phyloP scores from a whole-genome alignment of 495 filamentous ascomycete species.

The Daldinia concentrica region DNA sequence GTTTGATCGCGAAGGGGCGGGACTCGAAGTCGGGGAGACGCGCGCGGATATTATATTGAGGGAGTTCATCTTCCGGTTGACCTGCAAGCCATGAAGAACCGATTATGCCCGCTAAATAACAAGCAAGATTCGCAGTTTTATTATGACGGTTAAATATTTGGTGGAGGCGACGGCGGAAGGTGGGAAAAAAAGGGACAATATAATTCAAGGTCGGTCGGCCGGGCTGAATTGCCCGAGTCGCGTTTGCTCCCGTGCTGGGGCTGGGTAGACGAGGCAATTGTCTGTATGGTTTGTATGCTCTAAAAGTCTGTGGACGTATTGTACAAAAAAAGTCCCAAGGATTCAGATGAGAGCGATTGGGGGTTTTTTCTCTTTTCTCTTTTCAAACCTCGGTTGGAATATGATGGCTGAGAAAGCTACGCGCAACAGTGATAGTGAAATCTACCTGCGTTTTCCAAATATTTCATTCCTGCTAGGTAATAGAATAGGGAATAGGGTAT shows the following conservation, averaged over 20 bases:
- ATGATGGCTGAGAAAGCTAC: slow-evolving; percentile 31
- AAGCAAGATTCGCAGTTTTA: slow-evolving; percentile 23
- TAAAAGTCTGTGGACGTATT: slow-evolving; percentile 10
- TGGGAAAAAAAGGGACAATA: slow-evolving; percentile 4
- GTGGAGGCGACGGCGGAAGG: slow-evolving; percentile 14
- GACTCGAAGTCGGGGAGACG: slow-evolving; percentile 69
- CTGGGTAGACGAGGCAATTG: slow-evolving; percentile 2
- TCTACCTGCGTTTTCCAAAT: slow-evolving; percentile 29
- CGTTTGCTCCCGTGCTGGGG: slow-evolving; percentile 14
- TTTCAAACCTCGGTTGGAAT: slow-evolving; percentile 32
- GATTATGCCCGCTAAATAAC: slow-evolving; percentile 38
- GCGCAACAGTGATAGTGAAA: slow-evolving; percentile 28
- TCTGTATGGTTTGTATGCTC: slow-evolving; percentile 1
- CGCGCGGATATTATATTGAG: slow-evolving; percentile 92
- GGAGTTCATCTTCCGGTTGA: slow-evolving; percentile 86
- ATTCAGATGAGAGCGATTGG: slow-evolving; percentile 8
- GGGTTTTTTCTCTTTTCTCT: slow-evolving; percentile 1
- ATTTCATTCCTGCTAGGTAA: slow-evolving; percentile 27
- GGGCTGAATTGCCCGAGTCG: slow-evolving; percentile 32
- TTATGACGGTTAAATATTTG: slow-evolving; percentile 7
- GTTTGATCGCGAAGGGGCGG: slow-evolving; percentile 69
- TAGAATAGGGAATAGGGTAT: neutral
- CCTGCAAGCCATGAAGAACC: slow-evolving; percentile 62
- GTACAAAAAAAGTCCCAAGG: neutral
- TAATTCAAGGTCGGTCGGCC: slow-evolving; percentile 26